Percentiles rank a stretch among this genome's conserved stretches.
Conservation (phyloP, 1,284 basidiomycete species). For the Tetrapyrgos nigripes region DNA sequence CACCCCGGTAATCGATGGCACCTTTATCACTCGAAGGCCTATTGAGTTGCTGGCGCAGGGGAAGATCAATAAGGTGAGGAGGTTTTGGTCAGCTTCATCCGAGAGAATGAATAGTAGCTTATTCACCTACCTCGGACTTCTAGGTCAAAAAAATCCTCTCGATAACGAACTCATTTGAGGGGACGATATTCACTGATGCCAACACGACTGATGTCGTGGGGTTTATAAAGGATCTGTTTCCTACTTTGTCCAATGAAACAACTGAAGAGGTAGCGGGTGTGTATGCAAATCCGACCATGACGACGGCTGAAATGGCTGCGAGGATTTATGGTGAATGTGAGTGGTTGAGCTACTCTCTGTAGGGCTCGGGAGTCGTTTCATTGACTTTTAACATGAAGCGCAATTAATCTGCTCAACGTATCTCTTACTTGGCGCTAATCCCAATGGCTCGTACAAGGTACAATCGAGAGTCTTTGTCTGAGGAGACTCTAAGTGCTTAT, state of each 20-base stretch:
- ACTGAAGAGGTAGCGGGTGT: slow-evolving; percentile 16
- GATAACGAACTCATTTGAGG: slow-evolving; percentile 39
- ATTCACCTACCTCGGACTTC: no score
- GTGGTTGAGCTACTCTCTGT: slow-evolving; percentile 29
- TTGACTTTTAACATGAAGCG: slow-evolving; percentile 24
- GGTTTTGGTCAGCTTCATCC: slow-evolving; percentile 14
- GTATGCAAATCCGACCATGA: slow-evolving; percentile 21
- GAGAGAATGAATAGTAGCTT: background rate
- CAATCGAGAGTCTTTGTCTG: background rate
- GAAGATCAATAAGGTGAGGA: slow-evolving; percentile 31
- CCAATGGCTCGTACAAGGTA: slow-evolving; percentile 14
- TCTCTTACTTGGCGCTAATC: no score
- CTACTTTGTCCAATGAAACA: slow-evolving; percentile 21
- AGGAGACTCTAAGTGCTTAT: background rate
- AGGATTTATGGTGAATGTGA: slow-evolving; percentile 33
- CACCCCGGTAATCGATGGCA: slow-evolving; percentile 43
- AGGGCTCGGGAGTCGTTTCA: background rate
- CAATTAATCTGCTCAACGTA: slow-evolving; percentile 18
- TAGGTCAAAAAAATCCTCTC: slow-evolving; percentile 28
- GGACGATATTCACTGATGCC: slow-evolving; percentile 29
- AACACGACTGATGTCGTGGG: slow-evolving; percentile 20
- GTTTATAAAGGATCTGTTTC: slow-evolving; percentile 32
- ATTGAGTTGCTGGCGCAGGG: slow-evolving; percentile 29
- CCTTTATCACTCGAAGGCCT: slow-evolving; percentile 38
- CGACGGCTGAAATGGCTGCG: slow-evolving; percentile 21